Conservation (phyloP, 2,329 filamentous ascomycete genomes). For the Aureobasidium melanogenum region DNA sequence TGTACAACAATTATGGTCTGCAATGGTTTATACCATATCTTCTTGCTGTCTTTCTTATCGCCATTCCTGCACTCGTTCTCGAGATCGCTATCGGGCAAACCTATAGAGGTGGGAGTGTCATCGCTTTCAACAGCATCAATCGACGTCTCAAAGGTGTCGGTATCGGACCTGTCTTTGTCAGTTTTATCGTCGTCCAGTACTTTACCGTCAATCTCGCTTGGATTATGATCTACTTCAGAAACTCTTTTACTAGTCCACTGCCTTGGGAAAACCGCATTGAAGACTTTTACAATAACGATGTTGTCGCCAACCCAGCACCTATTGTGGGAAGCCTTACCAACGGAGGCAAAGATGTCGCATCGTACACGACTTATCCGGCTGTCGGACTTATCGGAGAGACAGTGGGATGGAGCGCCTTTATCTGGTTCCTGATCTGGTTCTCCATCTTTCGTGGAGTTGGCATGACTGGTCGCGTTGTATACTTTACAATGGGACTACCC, state of each 20-base stretch:
- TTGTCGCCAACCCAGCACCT: slow-evolving; percentile 41
- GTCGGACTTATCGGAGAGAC: slow-evolving; percentile 45
- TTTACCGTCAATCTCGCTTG: slow-evolving; percentile 50
- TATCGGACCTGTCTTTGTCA: slow-evolving; percentile 43
- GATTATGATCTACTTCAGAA: slow-evolving; percentile 52
- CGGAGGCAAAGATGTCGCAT: slow-evolving; percentile 31
- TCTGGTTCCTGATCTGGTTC: slow-evolving; percentile 52
- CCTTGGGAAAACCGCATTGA: slow-evolving; percentile 45
- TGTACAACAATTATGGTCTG: slow-evolving; percentile 51
- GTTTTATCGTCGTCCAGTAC: slow-evolving; percentile 48
- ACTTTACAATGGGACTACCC: slow-evolving; percentile 54
- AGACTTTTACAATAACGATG: slow-evolving; percentile 44
- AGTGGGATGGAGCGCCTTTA: slow-evolving; percentile 49
- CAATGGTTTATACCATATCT: slow-evolving; percentile 55
- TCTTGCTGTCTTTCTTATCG: slow-evolving; percentile 46
- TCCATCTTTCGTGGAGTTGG: slow-evolving; percentile 52
- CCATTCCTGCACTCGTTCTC: slow-evolving; percentile 47
- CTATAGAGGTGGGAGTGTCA: slow-evolving; percentile 33
- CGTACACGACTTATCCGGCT: slow-evolving; percentile 41
- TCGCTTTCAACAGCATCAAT: slow-evolving; percentile 38
- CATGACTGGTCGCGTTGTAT: slow-evolving; percentile 49
- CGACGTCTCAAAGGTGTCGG: slow-evolving; percentile 46
- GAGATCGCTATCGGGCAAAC: slow-evolving; percentile 47
- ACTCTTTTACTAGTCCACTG: slow-evolving; percentile 46
- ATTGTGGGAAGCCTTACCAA: slow-evolving; percentile 26